Evolutionary conservation across 2,329 filamentous ascomycete genomes (phyloP).

Genomic region (Colletotrichum sp.): DNA sequence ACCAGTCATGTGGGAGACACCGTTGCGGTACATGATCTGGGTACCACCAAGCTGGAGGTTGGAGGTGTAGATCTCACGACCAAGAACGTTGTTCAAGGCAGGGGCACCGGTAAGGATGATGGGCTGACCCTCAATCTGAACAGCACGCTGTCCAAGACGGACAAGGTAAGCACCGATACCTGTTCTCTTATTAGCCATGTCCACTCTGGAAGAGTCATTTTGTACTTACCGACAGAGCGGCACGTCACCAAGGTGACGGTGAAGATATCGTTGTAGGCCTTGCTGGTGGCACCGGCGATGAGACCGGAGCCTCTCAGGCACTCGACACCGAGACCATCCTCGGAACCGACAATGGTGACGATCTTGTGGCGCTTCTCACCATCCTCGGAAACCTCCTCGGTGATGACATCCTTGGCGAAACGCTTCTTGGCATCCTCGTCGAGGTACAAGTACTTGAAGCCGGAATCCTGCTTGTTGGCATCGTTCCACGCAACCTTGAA

Average conservation of each 20-base stretch:
- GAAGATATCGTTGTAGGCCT: constrained; percentile 98
- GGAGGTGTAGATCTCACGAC: constrained; percentile 97
- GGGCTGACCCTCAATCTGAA: constrained; percentile 98
- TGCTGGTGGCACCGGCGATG: constrained; percentile 95
- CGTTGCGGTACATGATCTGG: constrained; percentile 99
- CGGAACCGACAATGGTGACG: constrained; percentile 87
- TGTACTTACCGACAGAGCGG: constrained; percentile 82
- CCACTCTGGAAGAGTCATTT: not conserved
- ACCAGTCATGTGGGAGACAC: constrained; percentile 98
- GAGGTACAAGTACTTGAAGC: constrained; percentile 97
- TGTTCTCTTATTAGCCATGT: constrained; percentile 40
- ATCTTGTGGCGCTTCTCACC: constrained; percentile 95
- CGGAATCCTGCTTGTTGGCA: constrained; percentile 75
- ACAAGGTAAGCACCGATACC: constrained; percentile 98
- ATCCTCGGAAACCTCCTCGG: constrained; percentile 83
- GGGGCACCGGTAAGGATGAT: constrained; percentile 98
- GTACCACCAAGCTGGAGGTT: constrained; percentile 99
- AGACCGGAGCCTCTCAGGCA: constrained; percentile 96
- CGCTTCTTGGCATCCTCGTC: constrained; percentile 84
- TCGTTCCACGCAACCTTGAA: constrained; percentile 99
- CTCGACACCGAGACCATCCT: constrained; percentile 97
- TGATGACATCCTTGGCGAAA: constrained; percentile 78
- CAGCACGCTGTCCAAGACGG: constrained; percentile 95
- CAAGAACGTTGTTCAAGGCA: constrained; percentile 96
- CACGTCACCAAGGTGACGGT: constrained; percentile 97